Base-by-base conservation (phyloP, 139 green algal species). In the Dunaliella primolecta region DNA sequence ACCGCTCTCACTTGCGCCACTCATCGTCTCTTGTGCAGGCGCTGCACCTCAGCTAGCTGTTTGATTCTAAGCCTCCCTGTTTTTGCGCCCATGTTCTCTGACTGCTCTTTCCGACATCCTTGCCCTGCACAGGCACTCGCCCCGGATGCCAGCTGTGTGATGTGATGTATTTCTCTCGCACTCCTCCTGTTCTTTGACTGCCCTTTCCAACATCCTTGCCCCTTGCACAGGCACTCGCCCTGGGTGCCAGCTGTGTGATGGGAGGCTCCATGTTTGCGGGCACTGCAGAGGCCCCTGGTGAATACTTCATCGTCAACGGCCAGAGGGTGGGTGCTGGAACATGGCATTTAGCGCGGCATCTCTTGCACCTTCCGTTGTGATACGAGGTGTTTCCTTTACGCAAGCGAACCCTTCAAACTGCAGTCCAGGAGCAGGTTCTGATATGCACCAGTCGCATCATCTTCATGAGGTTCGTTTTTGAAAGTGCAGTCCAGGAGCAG, bases 241-340 rank as follows among this genome's bases (percentile, higher is more conserved):
- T 99, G 30, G 97, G 97, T n/a, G 97, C 97, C 1, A 95, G 87
- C 27, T 89, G 93, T 3, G 97, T 98, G 36, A 99, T 99, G 97
- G 98, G 96, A 72, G 97, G 97, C 34, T 97, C 93, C 1, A 80
- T 99, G 88, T 98, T 99, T 91, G 94, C 97, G 2, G 97, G 97
- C 38, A 99, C 96, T 0, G 85, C 93, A 24, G 97, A 99, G 86
- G 94, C 97, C 11, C 97, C 97, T 15, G 94, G 95, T 15, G 90
- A 98, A 37, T 98, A 93, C 88, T 94, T 96, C 36, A 87, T 46
- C 38, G 71, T 95, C 30, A 92, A 97, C 74, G 97, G 97, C 3
- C 92, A 98, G 64, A 99, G 99, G 89, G 90, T 94, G 71, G 27
- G 86, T 80, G 35, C 3, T 7, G n/a, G n/a, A n/a, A n/a, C n/a